These are phyloP conservation scores for Rubia occidens DNA, from an alignment of 305 asterid genomes.

Conservation along the genomic window DNA sequence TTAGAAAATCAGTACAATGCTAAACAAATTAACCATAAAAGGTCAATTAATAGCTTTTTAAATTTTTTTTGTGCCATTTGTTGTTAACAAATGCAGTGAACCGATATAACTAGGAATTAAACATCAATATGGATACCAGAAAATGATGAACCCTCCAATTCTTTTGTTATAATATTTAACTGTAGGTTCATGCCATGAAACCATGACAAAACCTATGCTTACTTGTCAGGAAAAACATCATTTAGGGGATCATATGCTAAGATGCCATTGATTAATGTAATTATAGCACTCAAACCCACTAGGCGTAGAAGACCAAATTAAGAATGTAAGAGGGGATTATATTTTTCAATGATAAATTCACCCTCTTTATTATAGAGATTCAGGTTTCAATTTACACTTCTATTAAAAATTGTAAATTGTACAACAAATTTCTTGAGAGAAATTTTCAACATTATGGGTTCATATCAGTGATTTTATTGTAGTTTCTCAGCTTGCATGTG, in stretches of 20 bases:
- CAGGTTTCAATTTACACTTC: too few relatives aligned
- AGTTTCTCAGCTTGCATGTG: too few relatives aligned
- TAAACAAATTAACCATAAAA: not conserved
- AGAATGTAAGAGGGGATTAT: not conserved
- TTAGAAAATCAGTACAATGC: not conserved
- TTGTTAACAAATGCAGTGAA: not conserved
- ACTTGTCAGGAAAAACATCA: not conserved
- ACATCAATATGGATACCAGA: not conserved
- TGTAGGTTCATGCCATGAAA: too few relatives aligned
- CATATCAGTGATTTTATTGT: too few relatives aligned
- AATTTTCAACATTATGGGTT: too few relatives aligned
- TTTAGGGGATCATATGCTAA: not conserved
- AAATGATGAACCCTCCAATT: not conserved
- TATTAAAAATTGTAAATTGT: too few relatives aligned
- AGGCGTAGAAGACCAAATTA: too few relatives aligned
- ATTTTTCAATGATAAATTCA: too few relatives aligned
- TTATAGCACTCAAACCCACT: slow-evolving; percentile 10
- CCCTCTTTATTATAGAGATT: too few relatives aligned
- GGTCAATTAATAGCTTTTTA: not conserved
- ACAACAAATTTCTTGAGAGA: too few relatives aligned
- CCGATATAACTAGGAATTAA: too few relatives aligned
- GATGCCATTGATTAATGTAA: slow-evolving; percentile 15
- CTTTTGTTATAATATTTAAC: not conserved
- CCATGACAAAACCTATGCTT: not conserved
- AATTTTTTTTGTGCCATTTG: too few relatives aligned